Evolutionary conservation across 1,284 basidiomycete species (phyloP).

Genomic region (Boletus sp.): DNA sequence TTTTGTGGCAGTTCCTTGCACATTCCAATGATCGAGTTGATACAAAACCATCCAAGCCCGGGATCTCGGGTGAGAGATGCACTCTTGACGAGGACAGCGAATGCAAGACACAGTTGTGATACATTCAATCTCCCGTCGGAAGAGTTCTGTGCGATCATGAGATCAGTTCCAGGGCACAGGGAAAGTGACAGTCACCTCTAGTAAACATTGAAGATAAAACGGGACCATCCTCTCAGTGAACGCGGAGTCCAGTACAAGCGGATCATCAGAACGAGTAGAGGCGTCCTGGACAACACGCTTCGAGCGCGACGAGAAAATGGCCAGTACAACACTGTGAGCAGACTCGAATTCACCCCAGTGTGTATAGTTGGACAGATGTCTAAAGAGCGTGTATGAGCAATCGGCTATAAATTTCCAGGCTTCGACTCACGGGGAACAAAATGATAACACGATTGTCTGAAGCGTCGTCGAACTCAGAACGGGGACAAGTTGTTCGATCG

Average conservation of each 20-base stretch:
- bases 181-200: constrained; percentile 51
- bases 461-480: constrained; percentile 54
- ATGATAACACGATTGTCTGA: constrained; percentile 53
- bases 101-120: constrained; percentile 66
- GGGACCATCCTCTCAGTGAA: constrained; percentile 63
- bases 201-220: constrained; percentile 65
- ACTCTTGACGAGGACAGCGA: constrained; percentile 62
- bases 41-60: constrained; percentile 63
- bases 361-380: constrained; percentile 56
- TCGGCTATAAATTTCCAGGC: neutral
- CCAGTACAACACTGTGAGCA: constrained; percentile 72
- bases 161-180: neutral
- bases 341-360: constrained; percentile 75
- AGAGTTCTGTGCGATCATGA: constrained; percentile 58
- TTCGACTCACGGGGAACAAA: constrained; percentile 62
- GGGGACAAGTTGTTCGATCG: constrained; percentile 71
- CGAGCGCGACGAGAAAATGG: constrained; percentile 65
- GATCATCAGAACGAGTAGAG: constrained; percentile 15
- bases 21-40: constrained; percentile 53
- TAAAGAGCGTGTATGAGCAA: constrained; percentile 29
- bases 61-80: constrained; percentile 46
- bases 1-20: constrained; percentile 23
- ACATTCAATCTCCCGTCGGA: constrained; percentile 57
- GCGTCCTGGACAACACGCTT: constrained; percentile 36
- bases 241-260: constrained; percentile 22